These are phyloP conservation scores for Pleomassaria siparia DNA, from an alignment of 2,329 filamentous ascomycete genomes.

Conservation along the genomic window DNA sequence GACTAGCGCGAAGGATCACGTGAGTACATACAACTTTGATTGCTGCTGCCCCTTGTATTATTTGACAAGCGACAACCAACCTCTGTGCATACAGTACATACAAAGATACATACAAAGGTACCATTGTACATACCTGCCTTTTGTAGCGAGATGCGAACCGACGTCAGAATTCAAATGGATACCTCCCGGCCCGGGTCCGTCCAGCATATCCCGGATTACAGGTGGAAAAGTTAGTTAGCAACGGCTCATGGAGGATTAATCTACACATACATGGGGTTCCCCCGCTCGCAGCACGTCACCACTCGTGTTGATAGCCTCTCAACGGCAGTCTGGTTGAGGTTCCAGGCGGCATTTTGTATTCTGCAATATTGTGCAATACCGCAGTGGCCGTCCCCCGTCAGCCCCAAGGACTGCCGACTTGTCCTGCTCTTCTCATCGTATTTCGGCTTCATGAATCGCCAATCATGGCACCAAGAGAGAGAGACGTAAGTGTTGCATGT, in stretches of 20 bases:
- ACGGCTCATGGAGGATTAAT: background rate
- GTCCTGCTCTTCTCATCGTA: constrained; percentile 12
- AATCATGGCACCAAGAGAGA: constrained; percentile 7
- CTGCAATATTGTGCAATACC: too few relatives aligned
- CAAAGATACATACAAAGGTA: too few relatives aligned
- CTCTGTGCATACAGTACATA: too few relatives aligned
- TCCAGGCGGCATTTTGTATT: too few relatives aligned
- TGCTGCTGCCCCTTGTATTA: too few relatives aligned
- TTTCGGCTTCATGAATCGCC: constrained; percentile 23
- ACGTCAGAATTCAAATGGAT: too few relatives aligned
- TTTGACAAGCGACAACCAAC: too few relatives aligned
- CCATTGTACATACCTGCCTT: too few relatives aligned
- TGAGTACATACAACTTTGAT: too few relatives aligned
- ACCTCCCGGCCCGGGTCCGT: background rate
- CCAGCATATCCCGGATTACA: background rate
- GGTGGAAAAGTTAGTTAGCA: background rate
- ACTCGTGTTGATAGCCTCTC: background rate
- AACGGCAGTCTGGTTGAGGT: too few relatives aligned
- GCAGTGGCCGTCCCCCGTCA: constrained; percentile 8
- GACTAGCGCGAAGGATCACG: too few relatives aligned
- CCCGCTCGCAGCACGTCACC: background rate
- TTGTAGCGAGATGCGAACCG: too few relatives aligned
- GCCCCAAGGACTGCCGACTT: constrained; percentile 9
- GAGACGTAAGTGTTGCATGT: constrained; percentile 28
- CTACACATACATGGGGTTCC: background rate